A percentile compares a stretch with the other conserved stretches of the same genome.
These are phyloP conservation scores for Annulohypoxylon bovei DNA, from an alignment of 495 filamentous ascomycete species.

Conservation along the genomic window DNA sequence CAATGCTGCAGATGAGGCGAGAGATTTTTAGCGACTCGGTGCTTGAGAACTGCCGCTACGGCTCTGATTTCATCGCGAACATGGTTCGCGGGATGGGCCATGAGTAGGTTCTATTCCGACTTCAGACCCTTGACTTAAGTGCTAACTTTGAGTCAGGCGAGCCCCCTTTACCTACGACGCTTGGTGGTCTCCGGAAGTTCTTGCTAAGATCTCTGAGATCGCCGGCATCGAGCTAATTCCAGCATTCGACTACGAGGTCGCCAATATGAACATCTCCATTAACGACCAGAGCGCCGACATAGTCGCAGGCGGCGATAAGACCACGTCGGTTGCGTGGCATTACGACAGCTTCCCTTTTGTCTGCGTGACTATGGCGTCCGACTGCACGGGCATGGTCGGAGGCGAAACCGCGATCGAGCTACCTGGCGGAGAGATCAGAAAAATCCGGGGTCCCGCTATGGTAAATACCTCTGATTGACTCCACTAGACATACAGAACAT, in stretches of 20 bases:
- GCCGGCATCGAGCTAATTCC: slow-evolving; percentile 73
- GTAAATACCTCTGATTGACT: background rate
- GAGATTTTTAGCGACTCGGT: slow-evolving; percentile 12
- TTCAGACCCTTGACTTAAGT: background rate
- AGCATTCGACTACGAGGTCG: slow-evolving; percentile 73
- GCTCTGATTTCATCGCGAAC: background rate
- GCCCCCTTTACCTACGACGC: slow-evolving; percentile 67
- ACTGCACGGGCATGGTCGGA: slow-evolving; percentile 70
- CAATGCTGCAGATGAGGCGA: slow-evolving; percentile 7
- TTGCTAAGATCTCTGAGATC: slow-evolving; percentile 69
- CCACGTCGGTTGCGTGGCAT: slow-evolving; percentile 71
- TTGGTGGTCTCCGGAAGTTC: slow-evolving; percentile 70
- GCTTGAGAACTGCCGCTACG: slow-evolving; percentile 9
- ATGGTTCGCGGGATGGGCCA: slow-evolving; percentile 19
- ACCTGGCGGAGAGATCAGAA: slow-evolving; percentile 65
- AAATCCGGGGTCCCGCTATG: slow-evolving; percentile 68
- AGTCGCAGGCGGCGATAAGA: slow-evolving; percentile 64
- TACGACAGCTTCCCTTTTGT: slow-evolving; percentile 76
- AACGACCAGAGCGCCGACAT: slow-evolving; percentile 40
- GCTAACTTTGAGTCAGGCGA: background rate
- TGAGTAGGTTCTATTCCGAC: background rate
- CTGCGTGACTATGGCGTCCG: slow-evolving; percentile 75
- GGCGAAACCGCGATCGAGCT: slow-evolving; percentile 70
- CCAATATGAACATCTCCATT: slow-evolving; percentile 68
- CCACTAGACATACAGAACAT: background rate